Base-by-base conservation (phyloP, 2,329 filamentous ascomycete genomes). In the Phyllosticta citribraziliensis region DNA sequence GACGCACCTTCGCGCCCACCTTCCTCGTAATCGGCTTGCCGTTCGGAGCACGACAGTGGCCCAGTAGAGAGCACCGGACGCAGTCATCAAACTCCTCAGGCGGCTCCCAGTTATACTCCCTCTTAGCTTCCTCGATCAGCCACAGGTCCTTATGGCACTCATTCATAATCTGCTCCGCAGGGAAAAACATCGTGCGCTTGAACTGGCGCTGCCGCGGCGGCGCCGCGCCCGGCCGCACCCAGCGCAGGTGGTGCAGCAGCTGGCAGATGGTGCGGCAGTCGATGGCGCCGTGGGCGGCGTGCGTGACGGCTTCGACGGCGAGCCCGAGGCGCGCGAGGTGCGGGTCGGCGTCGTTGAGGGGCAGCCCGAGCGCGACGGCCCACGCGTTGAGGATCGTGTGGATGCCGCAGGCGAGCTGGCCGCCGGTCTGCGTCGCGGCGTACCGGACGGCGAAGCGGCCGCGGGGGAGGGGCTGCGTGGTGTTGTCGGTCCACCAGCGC, bases 341-440 rank as follows among this genome's bases (percentile, higher is more conserved):
- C 14, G 40, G 40, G 2, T 3, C 5, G 6, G 6, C 2, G 40
- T n/a, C 2, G 40, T n/a, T 47, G 5, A 47, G 10, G 9, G 33
- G 8, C 14, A 66, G 57, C 14, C 59, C 65, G 4, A 69, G 55
- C 11, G 63, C 57, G 52, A 67, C 35, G 3, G 62, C 33, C 66
- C 67, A 69, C 2, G 66, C 66, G 40, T 63, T 66, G 1, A 67
- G 55, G 1, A 67, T 60, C 6, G 63, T 61, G 30, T 64, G 62
- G 35, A 66, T 63, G 5, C 56, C 66, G 25, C 67, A 66, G n/a
- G 52, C 61, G 12, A 17, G n/a, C 57, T 10, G 8, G 3, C 5
- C 1, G 3, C 22, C 22, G 22, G 2, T 3, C 24, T 4, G 40
- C 6, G 3, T 8, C 1, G 20, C 14, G 2, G 9, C 22, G 17